A percentile compares a stretch with the other conserved stretches of the same genome.
These are phyloP conservation scores for Lycium barbarum DNA, from an alignment of 257 asterid genomes.

Conservation along the genomic window DNA sequence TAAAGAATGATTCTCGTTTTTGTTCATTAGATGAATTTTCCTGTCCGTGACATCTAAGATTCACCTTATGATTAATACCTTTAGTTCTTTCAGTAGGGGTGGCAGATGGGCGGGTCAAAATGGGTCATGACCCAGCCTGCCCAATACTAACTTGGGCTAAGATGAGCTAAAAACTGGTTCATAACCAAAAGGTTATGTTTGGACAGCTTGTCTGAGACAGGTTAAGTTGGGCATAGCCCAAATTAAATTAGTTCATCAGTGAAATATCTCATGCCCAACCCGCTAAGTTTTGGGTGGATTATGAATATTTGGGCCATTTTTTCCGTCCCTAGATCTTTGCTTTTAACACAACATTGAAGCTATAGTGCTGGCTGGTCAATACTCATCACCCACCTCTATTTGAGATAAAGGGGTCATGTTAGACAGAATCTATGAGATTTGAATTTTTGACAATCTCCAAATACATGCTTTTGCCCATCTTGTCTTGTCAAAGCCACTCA, in stretches of 20 bases:
- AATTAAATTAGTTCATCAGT: not conserved
- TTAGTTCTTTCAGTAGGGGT: not conserved
- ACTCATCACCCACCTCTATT: not conserved
- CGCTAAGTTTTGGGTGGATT: not conserved
- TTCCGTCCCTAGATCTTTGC: not conserved
- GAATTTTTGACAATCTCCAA: slow-evolving; percentile 1
- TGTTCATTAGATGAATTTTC: not conserved
- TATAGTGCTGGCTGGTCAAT: slow-evolving; percentile 6
- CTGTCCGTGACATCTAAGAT: not conserved
- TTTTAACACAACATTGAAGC: not conserved
- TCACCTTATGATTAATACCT: not conserved
- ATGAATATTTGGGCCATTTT: not conserved
- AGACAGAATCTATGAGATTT: not conserved
- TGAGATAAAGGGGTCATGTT: slow-evolving; percentile 2
- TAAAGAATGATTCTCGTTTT: not conserved
- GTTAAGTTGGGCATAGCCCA: not conserved
- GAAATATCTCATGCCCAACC: not conserved
- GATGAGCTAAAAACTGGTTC: too few relatives aligned
- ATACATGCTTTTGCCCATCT: not conserved
- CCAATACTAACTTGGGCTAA: not conserved
- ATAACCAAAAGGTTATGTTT: not conserved
- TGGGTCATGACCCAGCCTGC: not conserved
- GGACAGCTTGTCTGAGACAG: slow-evolving; percentile 2
- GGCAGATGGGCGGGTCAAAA: not conserved
- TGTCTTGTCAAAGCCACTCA: slow-evolving; percentile 13